A percentile compares a stretch with the other conserved stretches of the same genome.
These are phyloP conservation scores for Schrenkiella parvula DNA, from an alignment of 345 rosid genomes.

Conservation along the genomic window DNA sequence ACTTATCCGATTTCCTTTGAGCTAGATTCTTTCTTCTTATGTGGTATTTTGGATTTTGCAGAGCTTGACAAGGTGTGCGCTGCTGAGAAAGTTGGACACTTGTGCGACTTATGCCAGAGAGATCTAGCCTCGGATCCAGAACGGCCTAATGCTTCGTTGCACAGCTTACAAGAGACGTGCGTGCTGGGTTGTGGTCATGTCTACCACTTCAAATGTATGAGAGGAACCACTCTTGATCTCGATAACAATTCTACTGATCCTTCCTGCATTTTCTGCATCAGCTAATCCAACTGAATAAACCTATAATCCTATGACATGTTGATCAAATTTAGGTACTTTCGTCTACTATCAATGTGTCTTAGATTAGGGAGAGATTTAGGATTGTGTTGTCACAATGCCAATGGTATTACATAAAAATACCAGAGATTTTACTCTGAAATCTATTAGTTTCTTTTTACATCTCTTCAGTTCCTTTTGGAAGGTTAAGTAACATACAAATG, in stretches of 20 bases:
- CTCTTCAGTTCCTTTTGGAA: neutral
- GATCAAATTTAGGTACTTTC: neutral
- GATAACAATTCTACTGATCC: slow-evolving; percentile 10
- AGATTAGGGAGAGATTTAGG: neutral
- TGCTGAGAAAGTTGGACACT: slow-evolving; percentile 24
- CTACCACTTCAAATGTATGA: slow-evolving; percentile 28
- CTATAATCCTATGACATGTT: neutral
- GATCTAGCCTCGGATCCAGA: slow-evolving; percentile 30
- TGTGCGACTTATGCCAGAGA: slow-evolving; percentile 21
- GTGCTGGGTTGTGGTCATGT: slow-evolving; percentile 33
- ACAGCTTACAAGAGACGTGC: slow-evolving; percentile 15
- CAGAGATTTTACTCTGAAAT: slow-evolving; percentile 1
- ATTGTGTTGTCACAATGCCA: slow-evolving; percentile 6
- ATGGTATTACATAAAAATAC: slow-evolving; percentile 15
- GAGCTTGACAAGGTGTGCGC: slow-evolving; percentile 18
- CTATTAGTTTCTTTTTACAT: slow-evolving; percentile 15
- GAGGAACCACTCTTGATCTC: slow-evolving; percentile 25
- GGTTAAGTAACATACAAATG: slow-evolving; percentile 6
- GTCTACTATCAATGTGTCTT: neutral
- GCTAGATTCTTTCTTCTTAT: neutral
- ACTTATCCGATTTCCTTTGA: neutral
- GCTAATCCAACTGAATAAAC: neutral
- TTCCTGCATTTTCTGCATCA: slow-evolving; percentile 27
- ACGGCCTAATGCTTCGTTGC: slow-evolving; percentile 12
- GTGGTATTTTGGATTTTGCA: neutral